Evolutionary conservation across 2,329 filamentous ascomycete species (phyloP), one percentile per base, ranked within the genome.

Genomic region (Ambrosiella beaveri): DNA sequence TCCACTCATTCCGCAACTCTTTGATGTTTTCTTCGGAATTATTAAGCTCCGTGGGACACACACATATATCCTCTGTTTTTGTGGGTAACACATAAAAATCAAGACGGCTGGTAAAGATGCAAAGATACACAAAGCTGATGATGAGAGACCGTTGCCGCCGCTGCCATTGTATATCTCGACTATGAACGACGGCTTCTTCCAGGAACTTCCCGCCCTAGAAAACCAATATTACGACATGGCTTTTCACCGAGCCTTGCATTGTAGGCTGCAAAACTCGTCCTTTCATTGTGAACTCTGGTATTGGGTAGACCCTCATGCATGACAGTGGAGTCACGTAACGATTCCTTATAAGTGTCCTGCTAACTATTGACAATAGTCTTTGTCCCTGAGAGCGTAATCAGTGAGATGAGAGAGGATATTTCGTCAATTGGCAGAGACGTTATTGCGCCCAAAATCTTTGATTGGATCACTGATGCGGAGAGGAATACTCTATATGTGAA

Each of bases 381-480:
- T 60, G 66, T 80, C 7, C 73, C 77, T 1, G 56, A 63, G 2
- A 61, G 69, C 1, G 61, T 78, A 5, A 65, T 70, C 13, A 64
- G 65, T 1, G 62, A 71, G 39, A 70, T 74, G 40, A 67, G 69
- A 54, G 67, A 70, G 1, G 75, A 77, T 58, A 68, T 79, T 11
- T 67, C 70, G 7, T 64, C 68, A 7, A 71, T 82, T 37, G 78
- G 74, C 49, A 67, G 74, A 15, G 71, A 77, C 36, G 76, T 81
- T 8, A 67, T 85, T 27, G 73, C 75, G 0, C 72, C 75, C 17
- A 66, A 73, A 51, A 69, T 82, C n/a, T 75, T 85, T 50, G 66
- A 73, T 62, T 79, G 74, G 68, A 67, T 84, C 15, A 76, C 77
- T 0, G 80, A 87, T 65, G 78, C 84, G 0, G 84, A 88, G 66